Evolutionary conservation across 805 yeast genomes (phyloP).

Genomic region (Candida peoriensis): DNA sequence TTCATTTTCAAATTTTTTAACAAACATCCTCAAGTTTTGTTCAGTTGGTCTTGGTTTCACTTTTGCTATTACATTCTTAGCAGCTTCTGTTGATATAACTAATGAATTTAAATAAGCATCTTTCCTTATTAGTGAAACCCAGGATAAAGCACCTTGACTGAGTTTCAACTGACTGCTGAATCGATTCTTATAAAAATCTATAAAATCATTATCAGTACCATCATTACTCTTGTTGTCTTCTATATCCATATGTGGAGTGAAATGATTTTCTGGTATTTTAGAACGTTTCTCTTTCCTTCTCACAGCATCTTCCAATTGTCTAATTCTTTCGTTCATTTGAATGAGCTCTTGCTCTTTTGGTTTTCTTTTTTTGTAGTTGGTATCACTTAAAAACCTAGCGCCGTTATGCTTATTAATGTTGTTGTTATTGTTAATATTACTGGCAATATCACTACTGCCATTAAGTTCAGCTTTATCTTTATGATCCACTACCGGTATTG

Average conservation of each 20-base stretch:
- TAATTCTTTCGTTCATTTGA: slow-evolving; percentile 13
- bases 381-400: neutral
- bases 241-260: neutral
- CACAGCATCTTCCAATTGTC: slow-evolving; percentile 11
- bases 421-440: neutral
- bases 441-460: no score
- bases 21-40: slow-evolving; percentile 1
- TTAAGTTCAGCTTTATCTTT: no score
- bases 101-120: slow-evolving; percentile 21
- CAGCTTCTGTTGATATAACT: slow-evolving; percentile 5
- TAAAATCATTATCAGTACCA: neutral
- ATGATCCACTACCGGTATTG: no score
- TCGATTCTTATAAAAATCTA: slow-evolving; percentile 12
- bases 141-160: slow-evolving; percentile 19
- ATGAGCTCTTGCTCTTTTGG: slow-evolving; percentile 3
- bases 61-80: no score
- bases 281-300: neutral
- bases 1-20: slow-evolving; percentile 5
- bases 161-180: slow-evolving; percentile 8
- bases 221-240: neutral
- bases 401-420: neutral
- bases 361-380: neutral
- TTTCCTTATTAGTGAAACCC: slow-evolving; percentile 21
- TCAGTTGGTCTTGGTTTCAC: slow-evolving; percentile 1
- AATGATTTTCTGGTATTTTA: neutral